Base-by-base conservation (phyloP, 2,329 filamentous ascomycete species). In the Lachnellula cervina region DNA sequence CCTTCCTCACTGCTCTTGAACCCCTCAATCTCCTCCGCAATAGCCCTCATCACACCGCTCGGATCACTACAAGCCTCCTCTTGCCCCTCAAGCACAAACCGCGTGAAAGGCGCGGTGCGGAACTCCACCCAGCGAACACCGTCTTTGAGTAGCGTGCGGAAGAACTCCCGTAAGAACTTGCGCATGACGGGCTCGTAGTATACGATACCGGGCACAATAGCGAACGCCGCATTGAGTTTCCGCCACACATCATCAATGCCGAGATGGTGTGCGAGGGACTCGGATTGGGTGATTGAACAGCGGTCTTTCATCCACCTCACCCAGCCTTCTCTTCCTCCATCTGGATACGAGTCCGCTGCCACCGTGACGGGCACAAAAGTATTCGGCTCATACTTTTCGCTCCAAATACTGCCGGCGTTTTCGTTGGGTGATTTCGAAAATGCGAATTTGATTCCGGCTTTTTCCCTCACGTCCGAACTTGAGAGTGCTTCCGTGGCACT, bases 171-270 rank as follows among this genome's bases (percentile, higher is more conserved):
- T 49, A 96, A 72, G 65, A 90, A 94, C 21, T 77, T 76, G n/a
- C 90, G 82, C 72, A 88, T 90, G 60, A 97, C 88, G 14, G 91
- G 91, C 72, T 96, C 92, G 72, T 96, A 95, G 71, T 87, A 88
- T 42, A 95, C 77, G 45, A 96, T 80, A 14, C 84, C 86, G 21
- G 81, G 81, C 40, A 92, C 78, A 2, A 90, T 80, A 2, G 79
- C 72, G 71, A 96, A 96, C 59, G 84, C 88, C 40, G 79, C 80
- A 49, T 74, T 75, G 70, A 96, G 93, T 68, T 92, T 91, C 19
- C 76, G 74, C 90, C 91, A 96, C 57, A 95, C 85, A 55, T 86
- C 86, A 68, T 92, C 85, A n/a, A 90, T 78, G 1, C 91, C 90
- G 63, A 90, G 84, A 67, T 93, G 87, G 67, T 95, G 89, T 59